Evolutionary conservation across 2,329 filamentous ascomycete genomes (phyloP), one percentile per base, ranked within the genome.

Genomic region (Metarhizium brunneum): DNA sequence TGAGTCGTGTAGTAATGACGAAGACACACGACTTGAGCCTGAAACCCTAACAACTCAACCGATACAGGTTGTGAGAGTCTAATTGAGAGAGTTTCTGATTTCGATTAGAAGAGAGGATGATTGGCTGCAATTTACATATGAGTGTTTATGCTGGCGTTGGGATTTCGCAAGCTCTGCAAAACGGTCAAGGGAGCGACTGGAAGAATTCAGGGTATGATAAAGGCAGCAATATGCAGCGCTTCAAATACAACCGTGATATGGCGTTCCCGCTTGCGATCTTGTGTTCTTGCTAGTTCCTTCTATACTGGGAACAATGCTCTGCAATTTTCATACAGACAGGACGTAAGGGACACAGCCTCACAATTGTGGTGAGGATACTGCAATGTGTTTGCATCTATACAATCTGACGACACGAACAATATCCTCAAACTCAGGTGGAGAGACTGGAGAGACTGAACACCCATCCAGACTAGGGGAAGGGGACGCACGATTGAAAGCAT

Each of bases 51-150:
- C 67, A 8, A 67, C 60, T 55, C 64, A 63, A 25, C 58, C 68
- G 32, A 53, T 69, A 6, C 67, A 71, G 55, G 64, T 67, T 47
- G 63, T 69, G 47, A 67, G 68, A 29, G 71, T 66, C 50, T 73
- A 53, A 53, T 48, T 50, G 45, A 54, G 53, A 47, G 53, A 47
- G 55, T 47, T 58, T 54, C 32, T 52, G 42, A 40, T 54, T 20
- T 57, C 49, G 55, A 55, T 38, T 42, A 57, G 20, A 60, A 57
- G 49, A 47, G 58, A 50, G 50, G 54, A 53, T 55, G 53, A 50
- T 47, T 13, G 29, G 56, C 59, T 56, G 59, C 58, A 58, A 56
- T 62, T 58, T 62, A 51, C 58, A 63, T 61, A 63, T 66, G 63
- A 67, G 58, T 63, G 61, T 62, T 63, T 56, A 60, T 53, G 38